Conservation (phyloP, 495 filamentous ascomycete genomes). For the Penicillium waksmanii region DNA sequence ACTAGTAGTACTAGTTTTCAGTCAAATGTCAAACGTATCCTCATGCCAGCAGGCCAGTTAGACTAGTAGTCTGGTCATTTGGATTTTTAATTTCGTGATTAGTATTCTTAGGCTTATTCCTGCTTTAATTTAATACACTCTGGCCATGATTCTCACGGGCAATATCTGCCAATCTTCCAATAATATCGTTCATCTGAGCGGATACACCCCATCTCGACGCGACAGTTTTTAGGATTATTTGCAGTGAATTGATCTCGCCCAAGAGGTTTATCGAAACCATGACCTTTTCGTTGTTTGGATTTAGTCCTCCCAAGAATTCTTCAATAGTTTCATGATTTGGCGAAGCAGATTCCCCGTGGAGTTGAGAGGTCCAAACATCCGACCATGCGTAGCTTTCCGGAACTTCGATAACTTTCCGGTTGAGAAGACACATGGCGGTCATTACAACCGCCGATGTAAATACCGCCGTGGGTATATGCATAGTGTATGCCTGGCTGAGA, state of each 20-base stretch:
- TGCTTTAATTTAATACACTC: background rate
- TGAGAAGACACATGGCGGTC: constrained; percentile 12
- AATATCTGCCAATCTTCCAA: constrained; percentile 5
- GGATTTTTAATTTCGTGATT: too few species aligned
- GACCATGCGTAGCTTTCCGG: constrained; percentile 6
- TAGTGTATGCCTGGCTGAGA: constrained; percentile 14
- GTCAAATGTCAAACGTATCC: too few species aligned
- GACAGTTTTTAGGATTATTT: constrained; percentile 15
- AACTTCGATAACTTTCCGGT: constrained; percentile 6
- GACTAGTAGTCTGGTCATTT: too few species aligned
- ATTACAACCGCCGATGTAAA: constrained; percentile 23
- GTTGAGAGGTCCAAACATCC: constrained; percentile 7
- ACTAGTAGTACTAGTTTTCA: background rate
- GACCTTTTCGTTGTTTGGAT: background rate
- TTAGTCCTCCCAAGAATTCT: background rate
- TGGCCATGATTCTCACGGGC: background rate
- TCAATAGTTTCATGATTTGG: background rate
- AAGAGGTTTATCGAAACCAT: constrained; percentile 8
- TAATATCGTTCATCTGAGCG: constrained; percentile 16
- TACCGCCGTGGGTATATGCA: constrained; percentile 21
- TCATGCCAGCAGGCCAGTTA: too few species aligned
- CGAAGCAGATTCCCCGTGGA: background rate
- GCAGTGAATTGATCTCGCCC: constrained; percentile 17
- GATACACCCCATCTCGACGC: constrained; percentile 19
- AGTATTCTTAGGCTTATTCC: too few species aligned